These are phyloP conservation scores for Gillenia trifoliata DNA, from an alignment of 306 rosid genomes.

Conservation along the genomic window DNA sequence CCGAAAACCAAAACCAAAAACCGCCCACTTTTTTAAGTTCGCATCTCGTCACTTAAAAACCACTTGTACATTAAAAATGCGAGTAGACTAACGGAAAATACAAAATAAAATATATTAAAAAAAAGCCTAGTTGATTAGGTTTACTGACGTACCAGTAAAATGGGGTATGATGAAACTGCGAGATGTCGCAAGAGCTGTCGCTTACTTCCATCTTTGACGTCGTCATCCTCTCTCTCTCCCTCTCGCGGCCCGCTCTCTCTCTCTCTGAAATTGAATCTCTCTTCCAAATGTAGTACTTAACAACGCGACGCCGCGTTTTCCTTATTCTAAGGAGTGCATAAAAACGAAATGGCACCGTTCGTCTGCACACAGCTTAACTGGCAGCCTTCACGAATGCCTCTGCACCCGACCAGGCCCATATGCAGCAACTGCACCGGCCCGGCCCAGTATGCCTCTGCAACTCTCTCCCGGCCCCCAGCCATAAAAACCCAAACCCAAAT, in stretches of 20 bases:
- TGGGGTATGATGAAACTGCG: slow-evolving; percentile 58
- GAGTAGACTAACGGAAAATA: no score
- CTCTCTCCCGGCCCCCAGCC: slow-evolving; percentile 53
- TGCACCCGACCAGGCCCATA: slow-evolving; percentile 37
- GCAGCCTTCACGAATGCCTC: neutral
- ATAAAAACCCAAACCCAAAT: slow-evolving; percentile 49
- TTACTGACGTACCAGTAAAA: slow-evolving; percentile 48
- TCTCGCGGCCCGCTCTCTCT: no score
- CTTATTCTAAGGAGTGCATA: no score
- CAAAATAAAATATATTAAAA: neutral
- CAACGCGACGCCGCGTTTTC: no score
- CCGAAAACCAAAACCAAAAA: no score
- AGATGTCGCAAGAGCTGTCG: slow-evolving; percentile 23
- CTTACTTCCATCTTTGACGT: slow-evolving; percentile 34
- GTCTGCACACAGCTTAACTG: slow-evolving; percentile 19
- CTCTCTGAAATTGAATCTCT: no score
- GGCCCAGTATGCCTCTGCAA: slow-evolving; percentile 73
- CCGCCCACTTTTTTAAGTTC: no score
- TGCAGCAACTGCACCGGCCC: slow-evolving; percentile 65
- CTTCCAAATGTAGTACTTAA: no score
- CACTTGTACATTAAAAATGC: slow-evolving; percentile 13
- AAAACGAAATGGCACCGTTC: neutral
- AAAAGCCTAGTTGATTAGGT: neutral
- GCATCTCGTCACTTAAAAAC: no score
- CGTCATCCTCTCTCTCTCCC: slow-evolving; percentile 76